Evolutionary conservation across 202 grass and related monocot species (phyloP).

Genomic region (Carex sylvatica): DNA sequence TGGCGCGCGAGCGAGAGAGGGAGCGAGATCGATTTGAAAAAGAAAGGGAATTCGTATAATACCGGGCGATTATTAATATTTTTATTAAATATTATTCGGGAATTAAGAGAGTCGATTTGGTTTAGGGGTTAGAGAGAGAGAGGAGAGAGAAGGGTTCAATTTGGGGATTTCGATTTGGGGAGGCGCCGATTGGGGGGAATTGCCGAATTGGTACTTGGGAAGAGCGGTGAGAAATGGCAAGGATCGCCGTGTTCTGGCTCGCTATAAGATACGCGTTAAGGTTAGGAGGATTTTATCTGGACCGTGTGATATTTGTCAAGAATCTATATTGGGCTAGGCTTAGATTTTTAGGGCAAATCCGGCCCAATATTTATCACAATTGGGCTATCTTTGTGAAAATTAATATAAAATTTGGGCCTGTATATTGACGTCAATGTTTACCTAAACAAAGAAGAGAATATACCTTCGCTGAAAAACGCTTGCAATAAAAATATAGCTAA

Average conservation of each 20-base stretch:
- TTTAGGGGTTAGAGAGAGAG: neutral
- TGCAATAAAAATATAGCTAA: too few relatives aligned
- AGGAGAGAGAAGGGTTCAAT: neutral
- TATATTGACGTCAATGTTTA: neutral
- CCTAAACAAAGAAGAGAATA: too few relatives aligned
- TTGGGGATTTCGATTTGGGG: constrained; percentile 37
- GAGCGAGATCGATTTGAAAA: constrained; percentile 27
- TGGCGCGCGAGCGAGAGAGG: constrained; percentile 21
- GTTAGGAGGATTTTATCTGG: neutral
- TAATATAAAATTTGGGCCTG: neutral
- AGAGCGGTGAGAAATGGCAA: neutral
- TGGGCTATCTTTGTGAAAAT: neutral
- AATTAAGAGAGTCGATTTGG: constrained; percentile 24
- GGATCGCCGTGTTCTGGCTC: neutral
- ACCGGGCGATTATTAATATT: constrained; percentile 31
- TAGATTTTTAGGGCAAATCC: neutral
- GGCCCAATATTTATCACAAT: neutral
- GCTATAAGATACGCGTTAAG: neutral
- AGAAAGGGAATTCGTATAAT: neutral
- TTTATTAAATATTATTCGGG: constrained; percentile 20
- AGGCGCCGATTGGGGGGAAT: neutral
- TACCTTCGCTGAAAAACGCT: too few relatives aligned
- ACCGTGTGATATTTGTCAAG: neutral
- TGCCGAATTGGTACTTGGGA: neutral
- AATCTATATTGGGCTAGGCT: neutral